A percentile compares a stretch with the other conserved stretches of the same genome.
These are phyloP conservation scores for Syzygium malaccense DNA, from an alignment of 441 rosid genomes.

Conservation along the genomic window DNA sequence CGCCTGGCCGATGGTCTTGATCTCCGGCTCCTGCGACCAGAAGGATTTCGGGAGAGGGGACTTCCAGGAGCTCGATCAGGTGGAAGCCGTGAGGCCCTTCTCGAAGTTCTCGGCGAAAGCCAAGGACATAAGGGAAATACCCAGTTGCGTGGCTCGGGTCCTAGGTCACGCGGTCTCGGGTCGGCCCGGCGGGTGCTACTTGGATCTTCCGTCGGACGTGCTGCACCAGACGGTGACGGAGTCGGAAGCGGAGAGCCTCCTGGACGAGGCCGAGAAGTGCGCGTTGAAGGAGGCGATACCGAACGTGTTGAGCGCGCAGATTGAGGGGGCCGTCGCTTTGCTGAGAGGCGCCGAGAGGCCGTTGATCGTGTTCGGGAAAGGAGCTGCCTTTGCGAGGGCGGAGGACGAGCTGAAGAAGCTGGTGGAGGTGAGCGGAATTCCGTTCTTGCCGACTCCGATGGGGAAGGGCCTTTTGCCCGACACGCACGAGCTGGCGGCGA, in stretches of 20 bases:
- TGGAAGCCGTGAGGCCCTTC: slow-evolving; percentile 72
- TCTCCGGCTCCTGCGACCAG: slow-evolving; percentile 92
- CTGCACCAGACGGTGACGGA: slow-evolving; percentile 64
- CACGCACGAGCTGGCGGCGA: slow-evolving; percentile 72
- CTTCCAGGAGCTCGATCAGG: slow-evolving; percentile 90
- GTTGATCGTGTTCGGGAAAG: slow-evolving; percentile 83
- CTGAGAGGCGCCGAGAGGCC: slow-evolving; percentile 76
- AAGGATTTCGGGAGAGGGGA: slow-evolving; percentile 72
- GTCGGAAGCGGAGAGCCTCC: slow-evolving; percentile 51
- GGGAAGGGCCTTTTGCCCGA: slow-evolving; percentile 94
- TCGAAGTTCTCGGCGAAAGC: slow-evolving; percentile 64
- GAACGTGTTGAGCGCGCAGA: slow-evolving; percentile 28
- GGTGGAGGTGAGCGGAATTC: slow-evolving; percentile 70
- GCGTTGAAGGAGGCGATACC: slow-evolving; percentile 2
- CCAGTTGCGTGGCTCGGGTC: slow-evolving; percentile 63
- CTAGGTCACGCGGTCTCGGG: slow-evolving; percentile 53
- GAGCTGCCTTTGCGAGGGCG: slow-evolving; percentile 78
- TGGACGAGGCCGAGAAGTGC: slow-evolving; percentile 22
- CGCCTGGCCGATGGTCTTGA: slow-evolving; percentile 85
- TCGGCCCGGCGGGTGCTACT: slow-evolving; percentile 86
- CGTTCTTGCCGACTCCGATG: slow-evolving; percentile 92
- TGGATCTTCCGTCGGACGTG: slow-evolving; percentile 85
- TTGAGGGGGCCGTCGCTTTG: slow-evolving; percentile 51
- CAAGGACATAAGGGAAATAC: slow-evolving; percentile 52
- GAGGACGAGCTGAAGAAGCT: slow-evolving; percentile 65